These are phyloP conservation scores for Skeletonema menzelii DNA, from an alignment of 108 stramenopile genomes.

Conservation along the genomic window DNA sequence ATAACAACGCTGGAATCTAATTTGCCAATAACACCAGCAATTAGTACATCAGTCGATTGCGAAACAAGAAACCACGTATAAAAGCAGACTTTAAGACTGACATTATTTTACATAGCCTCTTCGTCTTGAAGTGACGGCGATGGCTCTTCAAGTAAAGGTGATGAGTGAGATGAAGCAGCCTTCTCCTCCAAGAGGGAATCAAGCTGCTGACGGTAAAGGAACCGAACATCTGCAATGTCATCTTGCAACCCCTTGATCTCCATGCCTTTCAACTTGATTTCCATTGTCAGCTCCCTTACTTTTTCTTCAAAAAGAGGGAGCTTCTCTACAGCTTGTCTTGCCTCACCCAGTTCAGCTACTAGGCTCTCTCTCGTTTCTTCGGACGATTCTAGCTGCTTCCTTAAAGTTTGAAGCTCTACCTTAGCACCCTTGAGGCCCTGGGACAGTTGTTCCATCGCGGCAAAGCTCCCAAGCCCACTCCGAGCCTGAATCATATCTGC, in stretches of 20 bases:
- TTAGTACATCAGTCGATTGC: background rate
- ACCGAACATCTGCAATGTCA: conserved; percentile 73
- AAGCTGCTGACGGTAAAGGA: conserved; percentile 70
- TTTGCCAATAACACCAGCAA: too few relatives aligned
- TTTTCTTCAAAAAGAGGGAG: conserved; percentile 69
- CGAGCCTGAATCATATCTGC: conserved; percentile 23
- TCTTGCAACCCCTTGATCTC: conserved; percentile 73
- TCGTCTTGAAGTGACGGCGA: background rate
- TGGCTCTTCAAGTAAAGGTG: background rate
- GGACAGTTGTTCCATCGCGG: conserved; percentile 78
- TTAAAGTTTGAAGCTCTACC: conserved; percentile 60
- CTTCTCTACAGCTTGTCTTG: conserved; percentile 67
- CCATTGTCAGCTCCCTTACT: conserved; percentile 63
- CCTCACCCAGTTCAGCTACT: conserved; percentile 58
- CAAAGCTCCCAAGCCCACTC: conserved; percentile 56
- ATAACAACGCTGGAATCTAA: background rate
- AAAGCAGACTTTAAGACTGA: background rate
- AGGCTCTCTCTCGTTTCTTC: conserved; percentile 60
- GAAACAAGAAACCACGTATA: background rate
- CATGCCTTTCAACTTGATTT: conserved; percentile 63
- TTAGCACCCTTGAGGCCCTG: conserved; percentile 65
- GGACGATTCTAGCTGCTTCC: conserved; percentile 59
- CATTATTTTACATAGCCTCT: background rate
- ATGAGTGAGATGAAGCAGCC: conserved; percentile 16
- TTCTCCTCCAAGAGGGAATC: conserved; percentile 79